Evolutionary conservation across 116 monocot genomes (phyloP).

Genomic region (Phalaenopsis hybrid): DNA sequence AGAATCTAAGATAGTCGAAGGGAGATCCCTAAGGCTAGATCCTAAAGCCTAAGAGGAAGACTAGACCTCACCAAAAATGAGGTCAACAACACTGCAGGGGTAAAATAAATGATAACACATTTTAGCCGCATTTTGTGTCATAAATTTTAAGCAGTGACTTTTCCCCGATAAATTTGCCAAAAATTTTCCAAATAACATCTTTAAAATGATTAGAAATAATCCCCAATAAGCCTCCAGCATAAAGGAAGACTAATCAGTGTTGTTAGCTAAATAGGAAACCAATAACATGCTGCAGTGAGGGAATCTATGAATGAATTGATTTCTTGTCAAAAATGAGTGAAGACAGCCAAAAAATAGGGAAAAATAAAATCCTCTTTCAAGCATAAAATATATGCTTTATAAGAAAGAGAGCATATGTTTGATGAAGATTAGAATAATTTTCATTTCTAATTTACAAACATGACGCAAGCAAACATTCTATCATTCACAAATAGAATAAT

Average conservation of each 20-base stretch:
- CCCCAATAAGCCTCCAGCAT: neutral
- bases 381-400: neutral
- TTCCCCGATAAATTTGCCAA: no score
- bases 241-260: neutral
- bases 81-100: no score
- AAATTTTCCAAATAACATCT: no score
- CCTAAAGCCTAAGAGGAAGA: no score
- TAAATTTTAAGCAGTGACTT: no score
- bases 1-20: no score
- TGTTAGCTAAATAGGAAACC: no score
- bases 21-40: no score
- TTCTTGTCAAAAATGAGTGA: neutral
- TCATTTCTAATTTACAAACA: neutral
- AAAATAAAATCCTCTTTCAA: neutral
- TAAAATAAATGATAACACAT: no score
- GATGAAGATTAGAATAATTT: neutral
- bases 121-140: no score
- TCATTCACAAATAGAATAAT: neutral
- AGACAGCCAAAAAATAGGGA: neutral
- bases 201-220: no score
- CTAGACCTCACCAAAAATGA: no score
- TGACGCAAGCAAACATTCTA: neutral
- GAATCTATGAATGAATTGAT: neutral
- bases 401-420: neutral
- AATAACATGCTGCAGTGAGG: neutral